Conservation (phyloP, 305 asterid species). For the Solanum hybrid region DNA sequence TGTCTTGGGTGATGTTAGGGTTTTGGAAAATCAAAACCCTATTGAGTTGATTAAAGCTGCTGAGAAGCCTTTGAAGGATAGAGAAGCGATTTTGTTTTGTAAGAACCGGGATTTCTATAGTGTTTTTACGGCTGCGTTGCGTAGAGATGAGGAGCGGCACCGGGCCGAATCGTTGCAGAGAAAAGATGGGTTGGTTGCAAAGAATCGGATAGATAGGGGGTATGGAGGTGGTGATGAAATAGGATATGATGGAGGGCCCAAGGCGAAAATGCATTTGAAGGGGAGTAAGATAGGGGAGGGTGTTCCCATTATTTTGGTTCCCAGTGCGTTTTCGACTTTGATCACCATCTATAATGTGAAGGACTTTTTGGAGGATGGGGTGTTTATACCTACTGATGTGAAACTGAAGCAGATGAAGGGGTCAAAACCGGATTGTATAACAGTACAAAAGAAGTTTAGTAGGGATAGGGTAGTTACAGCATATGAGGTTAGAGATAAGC, state of each 20-base stretch:
- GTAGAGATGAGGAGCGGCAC: conserved; percentile 83
- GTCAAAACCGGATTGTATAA: conserved; percentile 86
- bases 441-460: conserved; percentile 95
- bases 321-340: conserved; percentile 83
- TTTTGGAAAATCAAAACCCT: conserved; percentile 15
- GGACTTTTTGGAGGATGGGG: conserved; percentile 96
- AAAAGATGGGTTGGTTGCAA: conserved; percentile 82
- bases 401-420: conserved; percentile 81
- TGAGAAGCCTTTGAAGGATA: conserved; percentile 74
- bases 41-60: conserved; percentile 53
- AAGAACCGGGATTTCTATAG: conserved; percentile 64
- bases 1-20: conserved; percentile 4
- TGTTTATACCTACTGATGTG: conserved; percentile 76
- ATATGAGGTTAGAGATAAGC: conserved; percentile 96
- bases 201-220: conserved; percentile 79
- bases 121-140: conserved; percentile 56
- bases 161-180: conserved; percentile 68
- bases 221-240: conserved; percentile 40
- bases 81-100: conserved; percentile 63
- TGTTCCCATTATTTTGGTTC: conserved; percentile 87
- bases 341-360: conserved; percentile 88
- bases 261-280: conserved; percentile 36
- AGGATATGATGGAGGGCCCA: conserved; percentile 25
- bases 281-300: conserved; percentile 92
- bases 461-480: conserved; percentile 94